Evolutionary conservation across 306 rosid genomes (phyloP).

Genomic region (Lablab purpureus): DNA sequence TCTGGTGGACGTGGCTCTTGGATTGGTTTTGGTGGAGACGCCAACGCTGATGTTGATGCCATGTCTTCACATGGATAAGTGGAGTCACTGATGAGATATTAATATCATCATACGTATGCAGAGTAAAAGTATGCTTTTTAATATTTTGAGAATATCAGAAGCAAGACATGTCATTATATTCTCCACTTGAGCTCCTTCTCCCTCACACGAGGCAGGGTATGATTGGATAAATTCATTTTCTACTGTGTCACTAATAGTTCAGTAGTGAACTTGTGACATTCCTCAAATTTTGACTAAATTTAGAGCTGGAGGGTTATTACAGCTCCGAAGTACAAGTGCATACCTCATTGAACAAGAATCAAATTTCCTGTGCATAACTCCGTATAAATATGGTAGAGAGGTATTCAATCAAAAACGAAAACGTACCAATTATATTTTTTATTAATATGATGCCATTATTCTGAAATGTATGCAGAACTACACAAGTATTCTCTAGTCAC

Average conservation of each 20-base stretch:
- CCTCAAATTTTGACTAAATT: background rate
- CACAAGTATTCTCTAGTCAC: slow-evolving; percentile 26
- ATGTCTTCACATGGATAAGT: slow-evolving; percentile 16
- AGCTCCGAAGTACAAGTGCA: slow-evolving; percentile 21
- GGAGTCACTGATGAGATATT: background rate
- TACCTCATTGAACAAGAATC: slow-evolving; percentile 17
- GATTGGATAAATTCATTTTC: background rate
- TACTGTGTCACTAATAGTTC: background rate
- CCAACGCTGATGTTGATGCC: background rate
- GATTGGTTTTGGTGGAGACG: background rate
- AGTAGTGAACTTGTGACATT: background rate
- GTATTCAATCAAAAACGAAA: slow-evolving; percentile 30
- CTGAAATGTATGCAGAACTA: slow-evolving; percentile 10
- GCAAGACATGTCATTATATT: background rate
- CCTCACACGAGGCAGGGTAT: background rate
- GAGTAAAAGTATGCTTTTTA: background rate
- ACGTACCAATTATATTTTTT: background rate
- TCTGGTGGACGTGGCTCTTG: slow-evolving; percentile 36
- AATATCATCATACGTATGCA: background rate
- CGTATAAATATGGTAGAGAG: background rate
- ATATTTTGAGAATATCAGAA: background rate
- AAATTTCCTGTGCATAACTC: background rate
- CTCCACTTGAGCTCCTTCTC: background rate
- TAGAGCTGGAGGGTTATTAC: background rate
- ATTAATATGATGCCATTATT: background rate